Percentiles rank a stretch among this genome's conserved stretches.
Evolutionary conservation across 2,329 filamentous ascomycete genomes (phyloP).

Genomic region (Tricladium varicosporioides): DNA sequence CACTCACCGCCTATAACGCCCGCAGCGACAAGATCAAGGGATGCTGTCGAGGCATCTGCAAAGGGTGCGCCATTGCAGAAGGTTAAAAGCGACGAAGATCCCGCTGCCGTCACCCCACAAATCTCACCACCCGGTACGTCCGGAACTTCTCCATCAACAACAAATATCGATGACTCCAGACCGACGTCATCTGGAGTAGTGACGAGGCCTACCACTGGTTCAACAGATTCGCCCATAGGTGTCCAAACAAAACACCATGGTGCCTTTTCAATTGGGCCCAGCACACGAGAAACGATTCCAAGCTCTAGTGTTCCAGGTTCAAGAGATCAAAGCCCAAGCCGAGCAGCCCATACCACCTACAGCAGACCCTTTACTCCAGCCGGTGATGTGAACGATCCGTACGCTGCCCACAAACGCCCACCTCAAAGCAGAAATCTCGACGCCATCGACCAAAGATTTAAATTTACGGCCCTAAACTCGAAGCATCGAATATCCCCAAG

Average conservation of each 20-base stretch:
- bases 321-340: constrained; percentile 63
- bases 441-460: constrained; percentile 76
- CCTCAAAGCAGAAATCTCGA: constrained; percentile 65
- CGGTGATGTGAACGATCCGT: constrained; percentile 80
- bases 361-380: constrained; percentile 75
- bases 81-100: constrained; percentile 37
- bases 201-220: constrained; percentile 25
- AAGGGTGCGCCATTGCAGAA: constrained; percentile 36
- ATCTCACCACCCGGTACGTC: constrained; percentile 57
- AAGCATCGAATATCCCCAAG: constrained; percentile 63
- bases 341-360: constrained; percentile 59
- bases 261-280: constrained; percentile 34
- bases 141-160: constrained; percentile 43
- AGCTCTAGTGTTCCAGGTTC: constrained; percentile 39
- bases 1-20: constrained; percentile 90
- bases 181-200: constrained; percentile 34
- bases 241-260: constrained; percentile 22
- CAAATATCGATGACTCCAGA: constrained; percentile 28
- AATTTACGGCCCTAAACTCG: constrained; percentile 66
- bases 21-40: constrained; percentile 66
- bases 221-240: constrained; percentile 18
- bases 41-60: constrained; percentile 38
- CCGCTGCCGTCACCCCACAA: constrained; percentile 65
- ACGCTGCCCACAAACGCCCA: constrained; percentile 76
- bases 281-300: constrained; percentile 42